Evolutionary conservation across 192 early-diverging fungal species (phyloP), one percentile per base, ranked within the genome.

Genomic region (Geranomyces variabilis): DNA sequence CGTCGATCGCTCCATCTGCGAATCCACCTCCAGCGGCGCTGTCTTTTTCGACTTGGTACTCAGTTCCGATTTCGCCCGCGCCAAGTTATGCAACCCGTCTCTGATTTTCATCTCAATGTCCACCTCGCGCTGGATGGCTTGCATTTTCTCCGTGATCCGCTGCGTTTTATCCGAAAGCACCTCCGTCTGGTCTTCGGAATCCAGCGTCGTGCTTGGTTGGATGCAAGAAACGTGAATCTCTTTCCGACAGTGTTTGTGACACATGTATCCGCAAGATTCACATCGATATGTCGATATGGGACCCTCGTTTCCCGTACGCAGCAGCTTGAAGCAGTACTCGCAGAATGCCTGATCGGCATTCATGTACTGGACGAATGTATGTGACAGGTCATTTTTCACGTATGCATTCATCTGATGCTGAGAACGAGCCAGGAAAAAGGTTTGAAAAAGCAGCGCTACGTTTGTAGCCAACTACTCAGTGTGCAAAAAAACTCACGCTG

Each of bases 51-150:
- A 34, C 2, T 28, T 44, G 0, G 61, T 48, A 22, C 56, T 51
- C 34, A 51, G n/a, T 9, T 56, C 60, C 36, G 19, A 6, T 56
- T 85, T 85, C 0, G 85, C 85, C 48, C 71, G 62, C 1, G 46
- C 46, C 1, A 86, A 55, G 26, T 83, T 82, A 30, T 85, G 63
- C 1, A 86, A 51, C 17, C 85, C 85, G 55, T 86, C 85, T 44
- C 77, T 70, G 28, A 86, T 86, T 67, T 84, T 85, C 67, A 81
- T 67, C 75, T 86, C 85, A 30, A 86, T 86, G 53, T 86, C 85
- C 12, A 86, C 53, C 60, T 86, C 85, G 30, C 71, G 59, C 65
- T 86, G 81, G 30, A 86, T 60, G 0, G 83, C 85, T 33, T 79
- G 56, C 29, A 86, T 75, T 71, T 86, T 86, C 45, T 86, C 81